Base-by-base conservation (phyloP, 768 basidiomycete genomes). In the Amanita exitialis region DNA sequence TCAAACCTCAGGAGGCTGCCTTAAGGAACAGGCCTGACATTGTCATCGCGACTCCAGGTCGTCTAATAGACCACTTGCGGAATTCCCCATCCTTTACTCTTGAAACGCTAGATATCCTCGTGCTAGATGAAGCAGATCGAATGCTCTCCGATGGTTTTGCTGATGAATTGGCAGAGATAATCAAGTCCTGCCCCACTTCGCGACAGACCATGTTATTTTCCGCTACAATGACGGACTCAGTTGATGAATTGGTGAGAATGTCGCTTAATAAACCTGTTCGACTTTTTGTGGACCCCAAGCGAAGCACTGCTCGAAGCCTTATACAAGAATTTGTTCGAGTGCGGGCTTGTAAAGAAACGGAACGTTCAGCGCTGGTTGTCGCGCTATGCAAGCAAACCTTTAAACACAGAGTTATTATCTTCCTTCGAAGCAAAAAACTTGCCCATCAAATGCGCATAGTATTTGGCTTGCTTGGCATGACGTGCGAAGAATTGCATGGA, bases 171-270 rank as follows among this genome's bases (percentile, higher is more conserved):
- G 72, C 80, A 15, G 96, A 99, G 67, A 96, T 99, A 59, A 83
- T 98, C 68, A 85, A 83, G 59, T 79, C 88, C 15, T 96, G 93
- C 62, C 93, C 93, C 1, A 66, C 67, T 18, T 86, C 86, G 21
- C 80, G 96, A 34, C 96, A 98, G 64, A 98, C 96, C 3, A 95
- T 99, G 92, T 75, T 99, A 34, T 99, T 99, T 68, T 96, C 93
- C 0, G 96, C 96, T 2, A 99, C 96, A 1, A 98, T 98, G 88
- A 97, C 94, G 3, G 96, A 99, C 65, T 86, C 88, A 1, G 87
- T 98, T 7, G 90, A 96, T 59, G 86, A 93, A 61, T 78, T 99
- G 44, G 88, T 98, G 52, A 83, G 82, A 61, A 86, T 98, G 77
- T 90, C 90, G 10, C 69, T 98, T 44, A 86, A 91, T 64, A 92